A percentile compares a stretch with the other conserved stretches of the same genome.
Conservation (phyloP, 768 basidiomycete genomes). For the Infundibulicybe gibba region DNA sequence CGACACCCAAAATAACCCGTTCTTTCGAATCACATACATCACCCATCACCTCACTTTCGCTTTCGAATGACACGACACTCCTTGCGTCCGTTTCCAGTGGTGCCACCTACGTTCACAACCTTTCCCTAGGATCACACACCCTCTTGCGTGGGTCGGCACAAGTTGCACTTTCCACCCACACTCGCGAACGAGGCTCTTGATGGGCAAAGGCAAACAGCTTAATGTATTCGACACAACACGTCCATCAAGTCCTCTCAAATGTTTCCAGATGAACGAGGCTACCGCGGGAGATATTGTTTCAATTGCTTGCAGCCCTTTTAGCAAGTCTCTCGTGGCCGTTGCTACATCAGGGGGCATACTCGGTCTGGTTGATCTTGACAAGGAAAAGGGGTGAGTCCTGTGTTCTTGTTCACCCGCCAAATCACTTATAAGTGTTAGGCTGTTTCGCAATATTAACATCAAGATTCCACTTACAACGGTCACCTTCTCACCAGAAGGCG, state of each 20-base stretch:
- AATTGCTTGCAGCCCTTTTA: slow-evolving; percentile 69
- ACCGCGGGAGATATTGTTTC: slow-evolving; percentile 46
- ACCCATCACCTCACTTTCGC: slow-evolving; percentile 47
- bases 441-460: slow-evolving; percentile 55
- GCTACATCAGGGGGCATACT: slow-evolving; percentile 53
- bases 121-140: slow-evolving; percentile 49
- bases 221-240: slow-evolving; percentile 61
- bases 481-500: slow-evolving; percentile 68
- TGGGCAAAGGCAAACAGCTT: slow-evolving; percentile 49
- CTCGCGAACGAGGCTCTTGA: slow-evolving; percentile 53
- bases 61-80: slow-evolving; percentile 55
- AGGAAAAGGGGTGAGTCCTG: slow-evolving; percentile 59
- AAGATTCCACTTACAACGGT: slow-evolving; percentile 55
- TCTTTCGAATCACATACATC: slow-evolving; percentile 51
- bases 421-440: slow-evolving; percentile 27
- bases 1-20: slow-evolving; percentile 35
- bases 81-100: slow-evolving; percentile 53
- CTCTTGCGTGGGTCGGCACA: slow-evolving; percentile 46
- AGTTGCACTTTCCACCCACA: slow-evolving; percentile 64
- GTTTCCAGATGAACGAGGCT: slow-evolving; percentile 41
- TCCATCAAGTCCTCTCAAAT: slow-evolving; percentile 52
- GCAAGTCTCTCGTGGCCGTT: slow-evolving; percentile 65
- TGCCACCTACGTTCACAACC: slow-evolving; percentile 57
- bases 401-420: not conserved
- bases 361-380: slow-evolving; percentile 66